Conservation (phyloP, 2,329 filamentous ascomycete genomes). For the Harringtonia aguacate region DNA sequence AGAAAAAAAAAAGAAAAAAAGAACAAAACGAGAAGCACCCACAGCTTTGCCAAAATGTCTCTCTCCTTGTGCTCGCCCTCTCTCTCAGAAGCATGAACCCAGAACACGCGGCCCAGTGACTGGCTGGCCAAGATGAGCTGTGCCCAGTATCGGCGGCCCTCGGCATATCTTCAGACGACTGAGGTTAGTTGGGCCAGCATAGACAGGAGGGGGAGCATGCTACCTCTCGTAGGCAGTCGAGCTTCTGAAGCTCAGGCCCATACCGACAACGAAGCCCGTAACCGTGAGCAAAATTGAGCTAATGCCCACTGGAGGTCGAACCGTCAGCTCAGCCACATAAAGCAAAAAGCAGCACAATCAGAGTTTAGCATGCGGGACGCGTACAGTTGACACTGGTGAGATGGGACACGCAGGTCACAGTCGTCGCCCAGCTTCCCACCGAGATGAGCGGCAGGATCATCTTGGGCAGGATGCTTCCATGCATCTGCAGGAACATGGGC, state of each 20-base stretch:
- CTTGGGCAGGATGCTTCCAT: constrained; percentile 61
- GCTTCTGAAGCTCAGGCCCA: constrained; percentile 67
- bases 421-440: constrained; percentile 54
- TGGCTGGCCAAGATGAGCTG: constrained; percentile 51
- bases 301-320: constrained; percentile 38
- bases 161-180: constrained; percentile 27
- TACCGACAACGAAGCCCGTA: constrained; percentile 75
- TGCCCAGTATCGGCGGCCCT: constrained; percentile 47
- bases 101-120: constrained; percentile 66
- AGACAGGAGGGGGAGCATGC: background rate
- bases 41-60: constrained; percentile 55
- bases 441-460: constrained; percentile 60
- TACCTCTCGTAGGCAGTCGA: constrained; percentile 68
- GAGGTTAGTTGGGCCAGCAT: background rate
- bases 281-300: constrained; percentile 66
- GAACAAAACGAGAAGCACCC: constrained; percentile 4
- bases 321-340: no score
- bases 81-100: constrained; percentile 65
- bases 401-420: constrained; percentile 38
- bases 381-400: constrained; percentile 15
- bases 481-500: constrained; percentile 66
- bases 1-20: background rate
- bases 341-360: no score
- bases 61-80: constrained; percentile 45
- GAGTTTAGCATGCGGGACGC: no score